Conservation (phyloP, 768 basidiomycete genomes). For the Lentinus brumalis region DNA sequence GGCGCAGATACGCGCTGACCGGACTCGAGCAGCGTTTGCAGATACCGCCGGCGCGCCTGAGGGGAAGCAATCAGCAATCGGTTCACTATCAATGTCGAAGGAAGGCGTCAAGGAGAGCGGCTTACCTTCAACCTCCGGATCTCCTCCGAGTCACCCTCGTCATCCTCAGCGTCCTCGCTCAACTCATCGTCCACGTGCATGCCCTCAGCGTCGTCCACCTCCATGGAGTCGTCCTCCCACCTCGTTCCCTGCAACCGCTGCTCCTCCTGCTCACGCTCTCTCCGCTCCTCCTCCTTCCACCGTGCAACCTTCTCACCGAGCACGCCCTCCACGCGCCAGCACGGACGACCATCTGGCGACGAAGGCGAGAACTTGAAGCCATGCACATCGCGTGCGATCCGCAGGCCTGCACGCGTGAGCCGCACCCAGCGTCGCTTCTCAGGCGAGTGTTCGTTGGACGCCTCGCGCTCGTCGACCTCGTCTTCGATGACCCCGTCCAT, state of each 20-base stretch:
- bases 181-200: slow-evolving; percentile 51
- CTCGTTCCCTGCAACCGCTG: slow-evolving; percentile 58
- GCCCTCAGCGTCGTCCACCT: slow-evolving; percentile 61
- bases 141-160: slow-evolving; percentile 70
- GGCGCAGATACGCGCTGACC: slow-evolving; percentile 36
- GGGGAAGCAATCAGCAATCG: neutral
- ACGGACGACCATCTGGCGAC: slow-evolving; percentile 48
- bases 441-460: slow-evolving; percentile 22
- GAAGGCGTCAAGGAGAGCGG: slow-evolving; percentile 11
- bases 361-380: slow-evolving; percentile 62
- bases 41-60: slow-evolving; percentile 74
- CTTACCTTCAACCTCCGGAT: slow-evolving; percentile 80
- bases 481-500: slow-evolving; percentile 86
- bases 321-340: slow-evolving; percentile 65
- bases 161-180: slow-evolving; percentile 48
- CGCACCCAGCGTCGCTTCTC: slow-evolving; percentile 69
- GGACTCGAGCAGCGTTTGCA: slow-evolving; percentile 65
- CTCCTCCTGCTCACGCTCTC: slow-evolving; percentile 71
- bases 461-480: slow-evolving; percentile 58
- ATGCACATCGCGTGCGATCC: slow-evolving; percentile 67
- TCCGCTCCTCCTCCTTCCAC: slow-evolving; percentile 72
- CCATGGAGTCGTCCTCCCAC: slow-evolving; percentile 71
- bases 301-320: slow-evolving; percentile 66
- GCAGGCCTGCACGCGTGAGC: slow-evolving; percentile 67
- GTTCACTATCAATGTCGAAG: slow-evolving; percentile 20